A percentile compares a stretch with the other conserved stretches of the same genome.
These are phyloP conservation scores for Ophiostoma tasmaniense DNA, from an alignment of 2,329 filamentous ascomycete genomes.

Conservation along the genomic window DNA sequence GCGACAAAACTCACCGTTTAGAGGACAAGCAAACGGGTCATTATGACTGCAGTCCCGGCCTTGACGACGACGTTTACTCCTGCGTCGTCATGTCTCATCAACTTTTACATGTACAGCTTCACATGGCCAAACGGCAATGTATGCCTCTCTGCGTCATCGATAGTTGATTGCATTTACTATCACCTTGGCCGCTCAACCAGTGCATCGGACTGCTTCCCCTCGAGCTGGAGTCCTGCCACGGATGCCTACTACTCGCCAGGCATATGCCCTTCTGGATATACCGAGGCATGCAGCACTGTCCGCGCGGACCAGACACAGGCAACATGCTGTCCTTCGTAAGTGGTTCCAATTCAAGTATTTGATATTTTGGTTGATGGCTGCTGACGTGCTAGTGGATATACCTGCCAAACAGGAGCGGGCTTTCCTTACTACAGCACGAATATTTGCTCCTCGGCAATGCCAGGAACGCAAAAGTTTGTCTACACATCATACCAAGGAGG, in stretches of 20 bases:
- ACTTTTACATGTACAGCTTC: constrained; percentile 5
- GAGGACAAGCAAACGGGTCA: too few species aligned
- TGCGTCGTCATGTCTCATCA: constrained; percentile 10
- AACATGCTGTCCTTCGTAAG: constrained; percentile 16
- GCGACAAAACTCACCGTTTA: too few species aligned
- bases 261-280: constrained; percentile 16
- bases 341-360: neutral
- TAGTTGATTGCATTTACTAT: neutral
- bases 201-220: constrained; percentile 9
- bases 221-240: neutral
- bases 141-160: neutral
- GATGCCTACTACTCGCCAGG: constrained; percentile 15
- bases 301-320: constrained; percentile 6
- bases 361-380: neutral
- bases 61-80: constrained; percentile 16
- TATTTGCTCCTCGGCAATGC: constrained; percentile 12
- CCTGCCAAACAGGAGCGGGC: constrained; percentile 7
- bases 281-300: neutral
- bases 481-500: constrained; percentile 12
- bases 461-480: neutral
- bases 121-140: neutral
- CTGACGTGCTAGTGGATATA: constrained; percentile 8
- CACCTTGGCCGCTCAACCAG: constrained; percentile 12
- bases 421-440: constrained; percentile 13
- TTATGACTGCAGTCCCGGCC: neutral